Conservation (phyloP, 495 filamentous ascomycete species). For the Penicillium diatomitis region DNA sequence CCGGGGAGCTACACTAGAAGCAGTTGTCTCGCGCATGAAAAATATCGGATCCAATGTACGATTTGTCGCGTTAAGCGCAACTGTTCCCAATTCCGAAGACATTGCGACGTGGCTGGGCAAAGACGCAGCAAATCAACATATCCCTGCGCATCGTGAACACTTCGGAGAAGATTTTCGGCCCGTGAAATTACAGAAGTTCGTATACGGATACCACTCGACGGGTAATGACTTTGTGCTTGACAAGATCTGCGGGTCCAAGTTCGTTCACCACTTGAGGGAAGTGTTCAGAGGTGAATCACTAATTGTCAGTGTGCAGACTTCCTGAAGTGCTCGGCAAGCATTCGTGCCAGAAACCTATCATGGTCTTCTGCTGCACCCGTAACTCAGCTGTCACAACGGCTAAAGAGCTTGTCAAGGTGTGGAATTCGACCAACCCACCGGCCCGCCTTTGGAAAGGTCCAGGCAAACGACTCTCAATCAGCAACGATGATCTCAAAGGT, state of each 20-base stretch:
- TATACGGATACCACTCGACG: constrained; percentile 61
- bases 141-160: constrained; percentile 63
- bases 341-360: constrained; percentile 72
- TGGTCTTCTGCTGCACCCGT: constrained; percentile 87
- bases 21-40: constrained; percentile 97
- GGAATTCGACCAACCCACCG: constrained; percentile 43
- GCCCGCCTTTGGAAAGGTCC: constrained; percentile 64
- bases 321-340: constrained; percentile 67
- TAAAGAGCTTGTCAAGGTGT: constrained; percentile 58
- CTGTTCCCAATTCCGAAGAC: constrained; percentile 85
- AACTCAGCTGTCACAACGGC: constrained; percentile 72
- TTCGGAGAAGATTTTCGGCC: constrained; percentile 92
- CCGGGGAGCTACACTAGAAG: constrained; percentile 84
- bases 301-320: constrained; percentile 35
- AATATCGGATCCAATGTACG: constrained; percentile 77
- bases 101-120: constrained; percentile 89
- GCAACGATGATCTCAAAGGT: constrained; percentile 55
- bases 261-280: constrained; percentile 7
- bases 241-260: constrained; percentile 65
- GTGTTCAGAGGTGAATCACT: too few species aligned
- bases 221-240: constrained; percentile 86
- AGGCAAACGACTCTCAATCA: constrained; percentile 42
- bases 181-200: constrained; percentile 77
- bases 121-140: constrained; percentile 52
- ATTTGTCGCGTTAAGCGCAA: constrained; percentile 88